Evolutionary conservation across 192 early-diverging fungal species (phyloP).

Genomic region (Coemansia sp.): DNA sequence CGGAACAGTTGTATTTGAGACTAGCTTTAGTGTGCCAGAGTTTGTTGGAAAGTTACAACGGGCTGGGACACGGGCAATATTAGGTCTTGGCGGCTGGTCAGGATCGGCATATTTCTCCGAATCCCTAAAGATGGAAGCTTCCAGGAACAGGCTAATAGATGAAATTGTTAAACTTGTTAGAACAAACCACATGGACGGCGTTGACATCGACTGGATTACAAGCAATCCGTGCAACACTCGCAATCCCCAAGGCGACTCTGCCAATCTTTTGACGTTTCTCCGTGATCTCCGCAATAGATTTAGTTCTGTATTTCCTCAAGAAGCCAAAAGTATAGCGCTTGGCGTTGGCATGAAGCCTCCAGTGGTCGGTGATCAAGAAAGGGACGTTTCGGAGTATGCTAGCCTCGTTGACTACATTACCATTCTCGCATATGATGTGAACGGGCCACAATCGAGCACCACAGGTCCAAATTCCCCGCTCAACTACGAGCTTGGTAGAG

Average conservation of each 20-base stretch:
- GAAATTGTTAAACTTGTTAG: constrained; percentile 49
- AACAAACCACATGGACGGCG: constrained; percentile 58
- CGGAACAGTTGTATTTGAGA: constrained; percentile 28
- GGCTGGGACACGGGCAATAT: constrained; percentile 49
- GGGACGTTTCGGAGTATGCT: constrained; percentile 63
- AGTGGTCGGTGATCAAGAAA: constrained; percentile 3
- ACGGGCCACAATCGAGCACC: constrained; percentile 53
- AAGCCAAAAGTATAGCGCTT: constrained; percentile 60
- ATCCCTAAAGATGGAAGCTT: constrained; percentile 43
- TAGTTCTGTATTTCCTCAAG: constrained; percentile 33
- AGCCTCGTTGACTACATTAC: constrained; percentile 67
- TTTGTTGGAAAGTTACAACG: constrained; percentile 28
- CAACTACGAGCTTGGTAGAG: constrained; percentile 26
- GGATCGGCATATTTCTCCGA: constrained; percentile 65
- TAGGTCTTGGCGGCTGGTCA: constrained; percentile 78
- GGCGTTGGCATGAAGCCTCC: constrained; percentile 67
- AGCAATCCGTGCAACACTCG: constrained; percentile 59
- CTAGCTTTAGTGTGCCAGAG: constrained; percentile 22
- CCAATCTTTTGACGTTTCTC: constrained; percentile 64
- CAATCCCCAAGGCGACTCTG: constrained; percentile 60
- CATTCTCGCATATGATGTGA: constrained; percentile 69
- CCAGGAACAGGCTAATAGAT: constrained; percentile 37
- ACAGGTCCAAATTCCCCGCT: constrained; percentile 70
- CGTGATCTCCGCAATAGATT: constrained; percentile 60
- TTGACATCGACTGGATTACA: constrained; percentile 70